These are phyloP conservation scores for Eucalyptus victrix DNA, from an alignment of 345 rosid species.

Conservation along the genomic window DNA sequence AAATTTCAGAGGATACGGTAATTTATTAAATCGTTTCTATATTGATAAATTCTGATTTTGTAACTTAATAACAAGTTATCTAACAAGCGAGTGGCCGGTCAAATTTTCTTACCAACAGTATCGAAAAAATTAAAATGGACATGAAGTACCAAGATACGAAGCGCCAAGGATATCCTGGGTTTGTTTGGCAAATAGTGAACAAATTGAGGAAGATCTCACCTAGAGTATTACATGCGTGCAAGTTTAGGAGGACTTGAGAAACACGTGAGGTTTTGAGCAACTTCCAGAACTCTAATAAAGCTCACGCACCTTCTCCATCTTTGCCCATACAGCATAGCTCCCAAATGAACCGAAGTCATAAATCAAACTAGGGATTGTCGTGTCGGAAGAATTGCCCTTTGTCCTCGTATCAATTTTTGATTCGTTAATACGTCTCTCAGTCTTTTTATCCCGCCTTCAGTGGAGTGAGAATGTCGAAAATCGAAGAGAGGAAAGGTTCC, in stretches of 20 bases:
- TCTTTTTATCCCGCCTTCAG: background rate
- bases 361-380: background rate
- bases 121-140: background rate
- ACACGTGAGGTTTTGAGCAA: background rate
- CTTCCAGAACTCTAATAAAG: background rate
- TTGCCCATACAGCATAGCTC: background rate
- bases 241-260: background rate
- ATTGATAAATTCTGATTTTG: background rate
- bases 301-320: background rate
- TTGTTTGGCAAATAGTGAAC: background rate
- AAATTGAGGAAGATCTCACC: background rate
- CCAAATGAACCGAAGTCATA: background rate
- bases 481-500: background rate
- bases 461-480: background rate
- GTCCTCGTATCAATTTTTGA: background rate
- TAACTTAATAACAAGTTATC: background rate
- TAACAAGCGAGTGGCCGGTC: background rate
- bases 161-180: background rate
- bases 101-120: background rate
- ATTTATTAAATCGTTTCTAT: background rate
- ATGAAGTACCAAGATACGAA: background rate
- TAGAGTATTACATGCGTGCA: background rate
- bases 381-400: background rate
- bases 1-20: background rate
- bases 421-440: background rate